Percentiles rank a stretch among this genome's conserved stretches.
Conservation (phyloP, 2,329 filamentous ascomycete species). For the Hirsutella thompsonii region DNA sequence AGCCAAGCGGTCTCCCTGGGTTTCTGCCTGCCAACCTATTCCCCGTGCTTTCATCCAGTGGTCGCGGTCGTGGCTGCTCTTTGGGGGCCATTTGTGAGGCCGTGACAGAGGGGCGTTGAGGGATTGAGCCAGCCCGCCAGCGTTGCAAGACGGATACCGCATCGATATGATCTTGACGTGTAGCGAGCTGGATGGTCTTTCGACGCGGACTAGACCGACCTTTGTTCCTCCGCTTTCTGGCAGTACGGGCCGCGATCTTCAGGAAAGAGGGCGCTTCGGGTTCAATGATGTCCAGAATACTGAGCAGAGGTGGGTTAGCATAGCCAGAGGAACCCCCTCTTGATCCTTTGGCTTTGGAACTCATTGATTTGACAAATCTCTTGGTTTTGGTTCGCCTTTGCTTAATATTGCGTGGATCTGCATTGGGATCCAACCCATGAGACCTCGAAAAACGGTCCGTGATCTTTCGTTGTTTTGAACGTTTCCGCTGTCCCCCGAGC, state of each 20-base stretch:
- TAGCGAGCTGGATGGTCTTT: slow-evolving; percentile 49
- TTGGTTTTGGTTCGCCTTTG: no score
- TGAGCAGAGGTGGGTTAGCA: slow-evolving; percentile 31
- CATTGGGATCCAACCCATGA: background rate
- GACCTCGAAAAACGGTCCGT: slow-evolving; percentile 14
- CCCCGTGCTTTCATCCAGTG: slow-evolving; percentile 10
- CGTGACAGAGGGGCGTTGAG: slow-evolving; percentile 23
- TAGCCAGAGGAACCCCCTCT: slow-evolving; percentile 1
- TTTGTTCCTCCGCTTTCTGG: slow-evolving; percentile 28
- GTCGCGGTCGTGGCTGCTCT: slow-evolving; percentile 4
- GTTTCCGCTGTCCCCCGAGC: slow-evolving; percentile 9
- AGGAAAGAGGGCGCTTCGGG: slow-evolving; percentile 42
- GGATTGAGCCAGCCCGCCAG: slow-evolving; percentile 43
- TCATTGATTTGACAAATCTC: background rate
- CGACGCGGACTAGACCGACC: slow-evolving; percentile 41
- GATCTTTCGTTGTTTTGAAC: slow-evolving; percentile 17
- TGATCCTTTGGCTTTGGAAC: slow-evolving; percentile 1
- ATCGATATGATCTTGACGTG: slow-evolving; percentile 46
- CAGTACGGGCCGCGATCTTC: slow-evolving; percentile 47
- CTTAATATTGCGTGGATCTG: background rate
- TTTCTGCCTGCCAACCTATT: slow-evolving; percentile 8
- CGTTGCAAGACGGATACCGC: slow-evolving; percentile 36
- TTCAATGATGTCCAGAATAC: slow-evolving; percentile 48
- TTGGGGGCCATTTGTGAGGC: slow-evolving; percentile 7
- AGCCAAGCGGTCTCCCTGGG: background rate